Evolutionary conservation across 306 rosid species (phyloP).

Genomic region (Sophora flavescens): DNA sequence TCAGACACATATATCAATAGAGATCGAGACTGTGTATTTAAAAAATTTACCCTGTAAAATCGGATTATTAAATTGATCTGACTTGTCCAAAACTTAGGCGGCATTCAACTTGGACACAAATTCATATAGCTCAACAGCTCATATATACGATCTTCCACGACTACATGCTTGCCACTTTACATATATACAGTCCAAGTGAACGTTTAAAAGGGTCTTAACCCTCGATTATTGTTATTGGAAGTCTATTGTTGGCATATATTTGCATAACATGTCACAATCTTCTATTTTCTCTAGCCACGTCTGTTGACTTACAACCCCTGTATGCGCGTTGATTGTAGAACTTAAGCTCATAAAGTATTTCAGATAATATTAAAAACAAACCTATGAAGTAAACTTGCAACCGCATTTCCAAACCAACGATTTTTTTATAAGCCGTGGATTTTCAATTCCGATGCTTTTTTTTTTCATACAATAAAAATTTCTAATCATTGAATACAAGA

Average conservation of each 20-base stretch:
- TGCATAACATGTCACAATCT: conserved; percentile 12
- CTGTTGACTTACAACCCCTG: conserved; percentile 26
- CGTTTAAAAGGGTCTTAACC: not conserved
- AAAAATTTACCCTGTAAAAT: not conserved
- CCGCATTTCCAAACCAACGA: not conserved
- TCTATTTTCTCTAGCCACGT: not conserved
- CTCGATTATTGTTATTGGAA: not conserved
- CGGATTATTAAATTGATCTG: not conserved
- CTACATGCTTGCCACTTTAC: not conserved
- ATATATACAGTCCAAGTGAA: not conserved
- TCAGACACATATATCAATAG: no score
- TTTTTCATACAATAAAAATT: no score
- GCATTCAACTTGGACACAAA: conserved; percentile 18
- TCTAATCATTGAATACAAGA: no score
- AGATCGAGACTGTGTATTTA: no score
- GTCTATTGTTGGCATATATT: not conserved
- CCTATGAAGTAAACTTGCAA: no score
- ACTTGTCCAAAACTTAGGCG: not conserved
- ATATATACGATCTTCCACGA: not conserved
- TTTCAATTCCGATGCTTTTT: not conserved
- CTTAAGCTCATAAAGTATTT: not conserved
- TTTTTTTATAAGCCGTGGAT: not conserved
- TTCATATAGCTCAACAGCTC: not conserved
- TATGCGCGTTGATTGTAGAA: conserved; percentile 13
- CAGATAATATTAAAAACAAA: no score